A percentile compares a stretch with the other conserved stretches of the same genome.
Conservation (phyloP, 768 basidiomycete species). For the Boletus pseudo-olivaceus region DNA sequence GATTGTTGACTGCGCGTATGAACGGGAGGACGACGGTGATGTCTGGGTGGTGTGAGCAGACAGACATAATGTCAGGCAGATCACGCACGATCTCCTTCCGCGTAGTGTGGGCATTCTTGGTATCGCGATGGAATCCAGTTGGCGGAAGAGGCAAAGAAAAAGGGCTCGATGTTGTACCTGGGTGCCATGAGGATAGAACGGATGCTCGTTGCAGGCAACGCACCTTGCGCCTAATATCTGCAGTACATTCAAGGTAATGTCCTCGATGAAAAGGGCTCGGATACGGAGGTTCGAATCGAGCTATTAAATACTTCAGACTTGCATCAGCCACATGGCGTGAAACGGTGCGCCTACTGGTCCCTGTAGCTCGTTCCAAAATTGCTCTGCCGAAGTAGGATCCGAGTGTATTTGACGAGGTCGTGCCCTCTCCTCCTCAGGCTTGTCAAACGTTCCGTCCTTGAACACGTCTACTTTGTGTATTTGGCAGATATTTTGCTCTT, state of each 20-base stretch:
- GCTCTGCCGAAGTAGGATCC: constrained; percentile 1
- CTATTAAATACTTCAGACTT: constrained; percentile 11
- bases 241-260: constrained; percentile 31
- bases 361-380: constrained; percentile 31
- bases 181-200: neutral
- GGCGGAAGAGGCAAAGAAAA: constrained; percentile 42
- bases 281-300: constrained; percentile 24
- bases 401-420: constrained; percentile 14
- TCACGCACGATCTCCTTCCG: constrained; percentile 37
- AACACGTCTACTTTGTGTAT: constrained; percentile 25
- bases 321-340: neutral
- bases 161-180: constrained; percentile 42
- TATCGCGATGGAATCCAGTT: constrained; percentile 43
- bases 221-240: constrained; percentile 38
- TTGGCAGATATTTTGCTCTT: constrained; percentile 7
- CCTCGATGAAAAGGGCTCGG: constrained; percentile 37
- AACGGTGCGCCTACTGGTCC: constrained; percentile 18
- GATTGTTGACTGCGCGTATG: constrained; percentile 38
- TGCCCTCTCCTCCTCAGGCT: neutral
- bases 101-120: constrained; percentile 31
- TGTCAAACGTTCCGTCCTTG: constrained; percentile 15
- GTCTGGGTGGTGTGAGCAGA: constrained; percentile 26
- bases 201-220: neutral
- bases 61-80: neutral
- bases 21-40: constrained; percentile 44